These are phyloP conservation scores for Haematococcus lacustris DNA, from an alignment of 139 green algal genomes.

Conservation along the genomic window DNA sequence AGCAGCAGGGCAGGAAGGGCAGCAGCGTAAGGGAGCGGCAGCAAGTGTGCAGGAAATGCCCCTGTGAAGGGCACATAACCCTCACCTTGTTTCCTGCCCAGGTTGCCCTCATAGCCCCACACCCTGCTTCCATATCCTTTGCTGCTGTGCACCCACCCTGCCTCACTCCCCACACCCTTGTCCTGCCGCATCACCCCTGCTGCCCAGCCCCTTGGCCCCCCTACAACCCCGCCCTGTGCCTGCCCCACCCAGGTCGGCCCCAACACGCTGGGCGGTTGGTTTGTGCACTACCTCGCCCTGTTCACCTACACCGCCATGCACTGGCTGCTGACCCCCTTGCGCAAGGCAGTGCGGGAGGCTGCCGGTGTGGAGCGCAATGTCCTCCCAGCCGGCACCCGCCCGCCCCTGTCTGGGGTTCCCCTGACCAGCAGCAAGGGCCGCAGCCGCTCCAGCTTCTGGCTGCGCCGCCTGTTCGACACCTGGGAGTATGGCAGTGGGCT, in stretches of 20 bases:
- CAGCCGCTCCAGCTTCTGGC: constrained; percentile 5
- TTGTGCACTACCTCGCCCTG: constrained; percentile 39
- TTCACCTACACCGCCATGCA: constrained; percentile 27
- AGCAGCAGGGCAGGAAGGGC: too few relatives aligned
- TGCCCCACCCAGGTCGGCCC: constrained; percentile 26
- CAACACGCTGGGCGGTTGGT: constrained; percentile 30
- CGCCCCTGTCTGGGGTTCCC: neutral
- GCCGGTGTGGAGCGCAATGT: neutral
- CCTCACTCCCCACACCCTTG: neutral
- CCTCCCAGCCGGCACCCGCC: neutral
- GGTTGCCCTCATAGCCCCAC: neutral
- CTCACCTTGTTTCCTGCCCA: neutral
- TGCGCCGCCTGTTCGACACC: constrained; percentile 26
- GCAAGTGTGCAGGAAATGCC: neutral
- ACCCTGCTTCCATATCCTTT: neutral
- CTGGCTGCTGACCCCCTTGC: neutral
- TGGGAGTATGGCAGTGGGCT: constrained; percentile 25
- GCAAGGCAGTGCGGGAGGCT: neutral
- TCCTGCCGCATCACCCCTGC: neutral
- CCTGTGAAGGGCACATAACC: neutral
- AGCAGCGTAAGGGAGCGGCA: neutral
- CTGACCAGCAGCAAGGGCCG: neutral
- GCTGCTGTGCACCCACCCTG: neutral
- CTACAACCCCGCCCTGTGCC: neutral
- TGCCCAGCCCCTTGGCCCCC: neutral